Conservation (phyloP, 73 alveolate species). For the Breviolum minutum region DNA sequence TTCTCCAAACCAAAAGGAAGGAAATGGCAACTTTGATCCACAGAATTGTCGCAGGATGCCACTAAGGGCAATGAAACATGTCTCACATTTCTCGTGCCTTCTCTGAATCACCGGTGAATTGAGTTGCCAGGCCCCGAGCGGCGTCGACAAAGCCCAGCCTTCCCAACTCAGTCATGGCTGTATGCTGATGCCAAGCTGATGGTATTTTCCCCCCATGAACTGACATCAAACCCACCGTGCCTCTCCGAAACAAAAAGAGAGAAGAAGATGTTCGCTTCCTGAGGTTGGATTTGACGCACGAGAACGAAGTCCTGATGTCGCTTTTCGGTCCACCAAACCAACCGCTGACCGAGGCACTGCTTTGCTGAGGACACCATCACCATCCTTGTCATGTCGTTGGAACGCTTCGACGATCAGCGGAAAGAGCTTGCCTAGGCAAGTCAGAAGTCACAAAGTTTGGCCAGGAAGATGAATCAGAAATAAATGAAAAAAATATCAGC, state of each 20-base stretch:
- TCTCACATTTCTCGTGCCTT: neutral
- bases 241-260: conserved; percentile 72
- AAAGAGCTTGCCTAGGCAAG: conserved; percentile 66
- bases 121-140: conserved; percentile 35
- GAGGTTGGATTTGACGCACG: neutral
- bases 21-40: too few species aligned
- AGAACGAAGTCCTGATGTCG: neutral
- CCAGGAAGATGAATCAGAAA: neutral
- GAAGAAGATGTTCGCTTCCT: conserved; percentile 75
- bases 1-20: too few species aligned
- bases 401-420: conserved; percentile 79
- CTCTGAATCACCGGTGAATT: conserved; percentile 52
- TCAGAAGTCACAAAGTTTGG: neutral
- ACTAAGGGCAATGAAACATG: too few species aligned
- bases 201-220: neutral
- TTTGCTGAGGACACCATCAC: conserved; percentile 67
- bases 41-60: too few species aligned
- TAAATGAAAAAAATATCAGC: too few species aligned
- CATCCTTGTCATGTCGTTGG: conserved; percentile 86
- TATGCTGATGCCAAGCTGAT: too few species aligned
- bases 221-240: neutral
- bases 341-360: neutral
- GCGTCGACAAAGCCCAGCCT: conserved; percentile 74
- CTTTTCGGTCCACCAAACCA: neutral
- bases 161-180: too few species aligned